phyloP scores from a whole-genome alignment of 2,329 filamentous ascomycete genomes.

The Keithomyces neogunnii region DNA sequence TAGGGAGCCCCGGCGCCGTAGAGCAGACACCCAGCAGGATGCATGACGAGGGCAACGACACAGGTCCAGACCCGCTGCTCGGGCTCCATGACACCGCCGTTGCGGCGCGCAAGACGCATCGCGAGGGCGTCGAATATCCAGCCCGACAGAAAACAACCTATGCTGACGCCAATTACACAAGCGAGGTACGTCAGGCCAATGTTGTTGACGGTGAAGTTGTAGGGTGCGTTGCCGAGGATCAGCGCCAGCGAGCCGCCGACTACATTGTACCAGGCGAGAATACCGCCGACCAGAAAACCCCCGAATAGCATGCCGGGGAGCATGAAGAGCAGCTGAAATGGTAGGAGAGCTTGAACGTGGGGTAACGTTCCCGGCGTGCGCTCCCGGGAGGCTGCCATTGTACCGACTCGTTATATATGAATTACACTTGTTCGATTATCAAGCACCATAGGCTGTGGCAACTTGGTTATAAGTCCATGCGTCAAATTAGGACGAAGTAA shows the following conservation, averaged over 20 bases:
- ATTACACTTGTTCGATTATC: too few species aligned
- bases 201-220: conserved; percentile 15
- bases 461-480: too few species aligned
- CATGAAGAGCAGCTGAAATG: conserved; percentile 8
- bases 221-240: conserved; percentile 14
- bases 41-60: conserved; percentile 12
- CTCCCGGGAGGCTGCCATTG: too few species aligned
- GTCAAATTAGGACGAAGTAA: too few species aligned
- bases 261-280: conserved; percentile 15
- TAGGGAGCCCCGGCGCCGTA: conserved; percentile 15
- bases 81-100: conserved; percentile 16
- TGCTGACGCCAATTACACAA: conserved; percentile 12
- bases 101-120: conserved; percentile 12
- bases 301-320: conserved; percentile 15
- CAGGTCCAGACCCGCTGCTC: conserved; percentile 17
- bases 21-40: conserved; percentile 15
- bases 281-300: conserved; percentile 15
- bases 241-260: conserved; percentile 14
- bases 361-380: conserved; percentile 11
- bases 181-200: conserved; percentile 14
- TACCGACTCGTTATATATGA: too few species aligned
- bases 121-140: conserved; percentile 14
- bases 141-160: conserved; percentile 14
- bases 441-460: too few species aligned
- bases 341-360: conserved; percentile 13